These are phyloP conservation scores for Botrytis fragariae DNA, from an alignment of 2,329 filamentous ascomycete species.

Conservation along the genomic window DNA sequence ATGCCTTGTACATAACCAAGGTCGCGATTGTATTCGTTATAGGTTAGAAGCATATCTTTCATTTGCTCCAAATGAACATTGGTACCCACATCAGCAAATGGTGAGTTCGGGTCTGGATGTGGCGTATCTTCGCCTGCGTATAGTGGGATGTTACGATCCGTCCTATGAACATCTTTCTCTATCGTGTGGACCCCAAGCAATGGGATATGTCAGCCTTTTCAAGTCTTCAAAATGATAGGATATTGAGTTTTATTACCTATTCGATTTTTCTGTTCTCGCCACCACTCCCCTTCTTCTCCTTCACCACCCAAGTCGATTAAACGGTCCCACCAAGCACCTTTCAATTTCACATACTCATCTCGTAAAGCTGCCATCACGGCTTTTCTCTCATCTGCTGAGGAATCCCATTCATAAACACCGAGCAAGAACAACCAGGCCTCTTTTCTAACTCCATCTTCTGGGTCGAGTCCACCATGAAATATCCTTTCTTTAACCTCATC, in stretches of 20 bases:
- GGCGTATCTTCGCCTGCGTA: conserved; percentile 96
- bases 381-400: conserved; percentile 78
- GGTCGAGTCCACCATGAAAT: conserved; percentile 87
- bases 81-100: conserved; percentile 87
- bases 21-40: conserved; percentile 96
- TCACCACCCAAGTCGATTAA: conserved; percentile 79
- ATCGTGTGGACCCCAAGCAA: conserved; percentile 49
- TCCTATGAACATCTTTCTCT: conserved; percentile 99
- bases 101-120: conserved; percentile 92
- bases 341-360: conserved; percentile 91
- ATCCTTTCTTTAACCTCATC: conserved; percentile 97
- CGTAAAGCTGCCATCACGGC: conserved; percentile 79
- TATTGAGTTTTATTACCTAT: conserved; percentile 67
- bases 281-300: conserved; percentile 86
- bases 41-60: conserved; percentile 98
- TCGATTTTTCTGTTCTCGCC: conserved; percentile 87
- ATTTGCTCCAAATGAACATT: conserved; percentile 98
- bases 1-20: conserved; percentile 98
- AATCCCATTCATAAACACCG: conserved; percentile 91
- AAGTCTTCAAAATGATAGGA: background rate
- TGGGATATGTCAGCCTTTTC: conserved; percentile 44
- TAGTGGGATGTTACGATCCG: conserved; percentile 89
- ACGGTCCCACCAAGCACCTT: conserved; percentile 94
- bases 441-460: conserved; percentile 88
- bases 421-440: conserved; percentile 95